These are phyloP conservation scores for Aspergillus alliaceus DNA, from an alignment of 2,329 filamentous ascomycete species.

Conservation along the genomic window DNA sequence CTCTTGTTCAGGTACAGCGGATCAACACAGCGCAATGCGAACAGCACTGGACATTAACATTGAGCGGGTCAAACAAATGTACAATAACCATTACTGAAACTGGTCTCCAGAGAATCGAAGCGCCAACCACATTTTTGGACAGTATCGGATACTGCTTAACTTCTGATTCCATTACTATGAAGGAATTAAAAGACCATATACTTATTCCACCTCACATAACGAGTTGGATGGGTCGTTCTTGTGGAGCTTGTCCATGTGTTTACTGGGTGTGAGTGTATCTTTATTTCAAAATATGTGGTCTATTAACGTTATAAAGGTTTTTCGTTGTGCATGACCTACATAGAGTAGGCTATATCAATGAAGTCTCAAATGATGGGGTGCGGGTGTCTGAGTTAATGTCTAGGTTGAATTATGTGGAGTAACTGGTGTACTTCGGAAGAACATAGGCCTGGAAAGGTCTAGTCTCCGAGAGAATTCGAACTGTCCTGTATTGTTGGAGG, in stretches of 20 bases:
- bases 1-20: background rate
- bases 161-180: background rate
- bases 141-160: background rate
- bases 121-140: background rate
- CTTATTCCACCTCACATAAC: background rate
- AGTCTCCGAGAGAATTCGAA: background rate
- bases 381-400: background rate
- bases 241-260: background rate
- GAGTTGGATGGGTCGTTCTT: background rate
- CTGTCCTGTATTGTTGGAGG: too few species aligned
- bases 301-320: background rate
- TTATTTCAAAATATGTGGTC: background rate
- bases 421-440: background rate
- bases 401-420: background rate
- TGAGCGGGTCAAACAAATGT: background rate
- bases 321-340: background rate
- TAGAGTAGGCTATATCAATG: background rate
- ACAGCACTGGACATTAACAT: background rate
- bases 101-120: background rate
- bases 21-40: background rate
- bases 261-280: background rate
- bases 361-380: background rate
- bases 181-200: background rate
- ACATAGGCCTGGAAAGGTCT: background rate
- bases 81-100: background rate